Evolutionary conservation across 495 filamentous ascomycete species (phyloP).

Genomic region (Terfezia boudieri): DNA sequence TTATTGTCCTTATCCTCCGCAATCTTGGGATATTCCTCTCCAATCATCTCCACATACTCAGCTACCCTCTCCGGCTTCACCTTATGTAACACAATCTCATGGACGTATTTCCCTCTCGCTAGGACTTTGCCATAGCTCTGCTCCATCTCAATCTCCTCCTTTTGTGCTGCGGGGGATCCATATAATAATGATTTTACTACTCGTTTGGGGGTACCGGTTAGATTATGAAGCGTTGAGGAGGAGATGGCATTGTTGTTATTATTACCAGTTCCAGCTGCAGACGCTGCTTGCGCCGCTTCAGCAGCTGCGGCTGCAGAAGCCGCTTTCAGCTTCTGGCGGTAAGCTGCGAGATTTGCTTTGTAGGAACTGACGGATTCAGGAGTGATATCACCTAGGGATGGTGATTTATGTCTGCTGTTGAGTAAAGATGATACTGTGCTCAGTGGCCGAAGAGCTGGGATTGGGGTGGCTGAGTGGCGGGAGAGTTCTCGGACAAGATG

Average conservation of each 20-base stretch:
- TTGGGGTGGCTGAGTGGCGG: no score
- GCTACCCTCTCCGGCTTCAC: conserved; percentile 90
- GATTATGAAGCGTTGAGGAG: conserved; percentile 13
- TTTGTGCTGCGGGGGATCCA: conserved; percentile 78
- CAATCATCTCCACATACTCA: conserved; percentile 83
- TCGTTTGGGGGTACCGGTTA: conserved; percentile 8
- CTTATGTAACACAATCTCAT: conserved; percentile 90
- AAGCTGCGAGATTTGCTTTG: conserved; percentile 17
- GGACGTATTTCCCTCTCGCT: conserved; percentile 92
- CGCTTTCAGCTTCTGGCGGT: conserved; percentile 16
- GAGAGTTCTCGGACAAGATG: no score
- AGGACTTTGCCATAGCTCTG: conserved; percentile 82
- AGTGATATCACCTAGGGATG: conserved; percentile 69
- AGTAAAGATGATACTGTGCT: no score
- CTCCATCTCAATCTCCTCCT: conserved; percentile 86
- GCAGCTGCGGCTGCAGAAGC: neutral
- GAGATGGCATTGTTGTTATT: conserved; percentile 30
- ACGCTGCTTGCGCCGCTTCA: conserved; percentile 20
- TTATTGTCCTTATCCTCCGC: conserved; percentile 61
- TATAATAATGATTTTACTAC: conserved; percentile 51
- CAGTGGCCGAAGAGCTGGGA: no score
- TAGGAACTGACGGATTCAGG: conserved; percentile 7
- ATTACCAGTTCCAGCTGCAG: conserved; percentile 34
- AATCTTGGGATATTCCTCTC: conserved; percentile 75
- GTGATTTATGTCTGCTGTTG: conserved; percentile 24